phyloP scores from a whole-genome alignment of 129 eudicot genomes.

The Kitagawia praeruptora region DNA sequence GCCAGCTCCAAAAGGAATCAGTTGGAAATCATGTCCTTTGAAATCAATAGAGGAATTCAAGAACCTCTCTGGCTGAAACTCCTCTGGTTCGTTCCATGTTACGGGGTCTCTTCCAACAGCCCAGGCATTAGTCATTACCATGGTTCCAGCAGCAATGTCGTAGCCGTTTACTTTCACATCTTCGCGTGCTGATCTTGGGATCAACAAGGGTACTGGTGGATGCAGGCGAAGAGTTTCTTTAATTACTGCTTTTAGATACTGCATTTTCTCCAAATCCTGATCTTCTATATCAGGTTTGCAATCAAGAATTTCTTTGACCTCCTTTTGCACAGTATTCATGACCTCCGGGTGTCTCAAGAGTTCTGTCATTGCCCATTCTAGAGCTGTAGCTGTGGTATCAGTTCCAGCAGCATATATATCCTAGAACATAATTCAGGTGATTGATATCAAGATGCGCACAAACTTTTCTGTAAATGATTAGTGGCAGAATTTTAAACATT shows the following conservation, averaged over 20 bases:
- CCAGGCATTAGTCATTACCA: constrained; percentile 32
- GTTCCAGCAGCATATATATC: constrained; percentile 36
- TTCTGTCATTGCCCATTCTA: constrained; percentile 44
- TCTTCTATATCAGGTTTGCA: constrained; percentile 14
- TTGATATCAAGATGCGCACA: neutral
- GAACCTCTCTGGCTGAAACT: constrained; percentile 45
- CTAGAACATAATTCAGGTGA: constrained; percentile 2
- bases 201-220: constrained; percentile 18
- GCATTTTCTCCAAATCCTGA: constrained; percentile 33
- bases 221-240: neutral
- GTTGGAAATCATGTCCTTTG: constrained; percentile 27
- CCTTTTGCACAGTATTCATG: constrained; percentile 25
- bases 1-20: constrained; percentile 50
- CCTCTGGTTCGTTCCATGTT: constrained; percentile 32
- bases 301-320: constrained; percentile 14
- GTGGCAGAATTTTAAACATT: neutral
- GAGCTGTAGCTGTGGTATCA: constrained; percentile 32
- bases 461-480: neutral
- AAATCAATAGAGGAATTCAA: constrained; percentile 20
- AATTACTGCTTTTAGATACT: constrained; percentile 23
- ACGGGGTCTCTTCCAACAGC: constrained; percentile 45
- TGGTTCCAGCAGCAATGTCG: constrained; percentile 33
- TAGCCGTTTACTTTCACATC: constrained; percentile 33
- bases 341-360: constrained; percentile 27
- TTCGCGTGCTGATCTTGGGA: constrained; percentile 22